A percentile compares a stretch with the other conserved stretches of the same genome.
These are phyloP conservation scores for Paraphoma sp. DNA, from an alignment of 2,329 filamentous ascomycete genomes.

Conservation along the genomic window DNA sequence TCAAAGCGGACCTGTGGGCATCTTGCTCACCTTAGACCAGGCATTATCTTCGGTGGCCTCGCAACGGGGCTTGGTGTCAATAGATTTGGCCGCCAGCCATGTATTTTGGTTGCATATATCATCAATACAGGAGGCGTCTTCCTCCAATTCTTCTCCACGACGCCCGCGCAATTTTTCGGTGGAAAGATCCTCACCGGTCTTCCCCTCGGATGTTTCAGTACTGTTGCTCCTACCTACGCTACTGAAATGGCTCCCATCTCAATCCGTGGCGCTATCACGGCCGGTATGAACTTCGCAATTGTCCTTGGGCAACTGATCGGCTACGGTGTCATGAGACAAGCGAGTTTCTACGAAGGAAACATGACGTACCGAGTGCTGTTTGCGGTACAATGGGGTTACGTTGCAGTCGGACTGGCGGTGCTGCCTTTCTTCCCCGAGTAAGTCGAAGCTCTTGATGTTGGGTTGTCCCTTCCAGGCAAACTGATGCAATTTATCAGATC, in stretches of 20 bases:
- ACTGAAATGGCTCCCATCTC: slow-evolving; percentile 19
- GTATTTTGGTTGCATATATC: slow-evolving; percentile 18
- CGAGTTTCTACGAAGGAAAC: slow-evolving; percentile 27
- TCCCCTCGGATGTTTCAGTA: slow-evolving; percentile 16
- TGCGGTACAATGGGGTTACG: slow-evolving; percentile 43
- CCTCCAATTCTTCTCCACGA: slow-evolving; percentile 21
- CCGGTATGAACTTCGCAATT: slow-evolving; percentile 24
- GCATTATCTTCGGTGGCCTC: slow-evolving; percentile 22
- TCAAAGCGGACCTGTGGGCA: too few species aligned
- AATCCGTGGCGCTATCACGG: slow-evolving; percentile 18
- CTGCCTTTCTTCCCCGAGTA: slow-evolving; percentile 45
- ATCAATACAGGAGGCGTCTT: slow-evolving; percentile 23
- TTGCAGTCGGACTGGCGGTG: slow-evolving; percentile 29
- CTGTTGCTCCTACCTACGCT: slow-evolving; percentile 16
- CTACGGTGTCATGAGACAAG: slow-evolving; percentile 21
- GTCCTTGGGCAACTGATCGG: slow-evolving; percentile 23
- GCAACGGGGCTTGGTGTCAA: slow-evolving; percentile 14
- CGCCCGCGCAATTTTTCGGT: slow-evolving; percentile 16
- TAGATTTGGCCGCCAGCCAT: slow-evolving; percentile 16
- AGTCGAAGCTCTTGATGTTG: not conserved
- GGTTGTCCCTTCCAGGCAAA: not conserved
- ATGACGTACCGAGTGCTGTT: slow-evolving; percentile 35
- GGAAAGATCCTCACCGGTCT: slow-evolving; percentile 21
- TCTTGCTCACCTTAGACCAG: not conserved
- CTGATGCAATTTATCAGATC: slow-evolving; percentile 7